Base-by-base conservation (phyloP, 2,329 filamentous ascomycete genomes). In the Cucurbitaria berberidis region DNA sequence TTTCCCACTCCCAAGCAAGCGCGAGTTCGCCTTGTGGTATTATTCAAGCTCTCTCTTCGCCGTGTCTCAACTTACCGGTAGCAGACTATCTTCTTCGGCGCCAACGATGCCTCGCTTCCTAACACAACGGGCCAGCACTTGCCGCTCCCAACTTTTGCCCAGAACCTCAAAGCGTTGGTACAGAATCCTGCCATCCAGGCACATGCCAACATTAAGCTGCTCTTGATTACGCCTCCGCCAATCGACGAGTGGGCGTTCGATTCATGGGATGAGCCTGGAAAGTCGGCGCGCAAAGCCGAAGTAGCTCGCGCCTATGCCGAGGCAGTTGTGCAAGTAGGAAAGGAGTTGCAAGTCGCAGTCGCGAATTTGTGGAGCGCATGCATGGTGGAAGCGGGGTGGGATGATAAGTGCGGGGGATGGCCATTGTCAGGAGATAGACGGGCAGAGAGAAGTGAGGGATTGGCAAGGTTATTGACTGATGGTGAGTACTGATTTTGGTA, bases 71-170 rank as follows among this genome's bases (percentile, higher is more conserved):
- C n/a, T n/a, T n/a, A n/a, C n/a, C n/a, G n/a, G n/a, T n/a, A n/a
- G 6, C 15, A 57, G 50, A 45, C 32, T 3, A 29, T 57, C 22
- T 56, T 59, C 39, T 56, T 59, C 19, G 52, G 53, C 16, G 48
- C 56, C 19, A 59, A 59, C 46, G 53, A 59, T 16, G 48, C 48
- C 26, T 53, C 43, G 9, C 29, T 56, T 10, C 46, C 52, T 13
- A 26, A 55, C 15, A 56, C 56, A 1, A 56, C 52, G 24, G 53
- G 49, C 22, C 56, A 56, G 30, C 52, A 55, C 19, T 38, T 53
- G 8, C 49, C 56, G 10, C 34, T 56, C 3, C 35, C 39, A 18
- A 26, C 35, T 0, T 56, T 46, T 42, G 35, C 42, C n/a, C 30
- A 46, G 13, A 56, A 53, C 8, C 22, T 53, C 13, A 36, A 51